These are phyloP conservation scores for Hygrophorus pudorinus DNA, from an alignment of 768 basidiomycete genomes.

Conservation along the genomic window DNA sequence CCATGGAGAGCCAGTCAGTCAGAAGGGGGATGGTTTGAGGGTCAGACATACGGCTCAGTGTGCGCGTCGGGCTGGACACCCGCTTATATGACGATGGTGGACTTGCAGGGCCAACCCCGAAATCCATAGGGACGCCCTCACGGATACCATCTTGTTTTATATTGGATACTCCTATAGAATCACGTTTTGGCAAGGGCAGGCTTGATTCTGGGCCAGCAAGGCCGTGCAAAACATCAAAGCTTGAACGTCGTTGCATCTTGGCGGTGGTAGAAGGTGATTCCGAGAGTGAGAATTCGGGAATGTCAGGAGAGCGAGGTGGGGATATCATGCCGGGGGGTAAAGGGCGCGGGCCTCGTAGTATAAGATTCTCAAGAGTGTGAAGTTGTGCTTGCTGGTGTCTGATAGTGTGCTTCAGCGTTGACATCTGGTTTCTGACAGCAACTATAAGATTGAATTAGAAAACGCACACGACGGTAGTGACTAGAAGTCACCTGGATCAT, in stretches of 20 bases:
- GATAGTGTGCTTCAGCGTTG: conserved; percentile 72
- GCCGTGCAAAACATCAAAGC: conserved; percentile 59
- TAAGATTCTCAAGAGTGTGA: conserved; percentile 54
- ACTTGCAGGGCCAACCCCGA: conserved; percentile 30
- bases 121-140: conserved; percentile 64
- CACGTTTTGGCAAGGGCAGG: conserved; percentile 59
- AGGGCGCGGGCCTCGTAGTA: conserved; percentile 60
- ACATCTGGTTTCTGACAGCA: conserved; percentile 69
- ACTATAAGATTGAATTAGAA: conserved; percentile 34
- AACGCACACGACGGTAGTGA: conserved; percentile 5
- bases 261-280: conserved; percentile 16
- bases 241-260: conserved; percentile 53
- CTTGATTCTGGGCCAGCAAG: conserved; percentile 71
- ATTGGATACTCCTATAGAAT: conserved; percentile 19
- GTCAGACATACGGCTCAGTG: conserved; percentile 61
- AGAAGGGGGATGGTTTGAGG: conserved; percentile 11
- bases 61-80: conserved; percentile 62
- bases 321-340: conserved; percentile 33
- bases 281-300: conserved; percentile 20
- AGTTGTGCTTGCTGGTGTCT: conserved; percentile 78
- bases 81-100: conserved; percentile 34
- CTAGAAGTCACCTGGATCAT: conserved; percentile 50
- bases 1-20: conserved; percentile 7
- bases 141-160: conserved; percentile 42
- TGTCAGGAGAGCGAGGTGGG: conserved; percentile 18